These are phyloP conservation scores for Nannochloropsis granulata DNA, from an alignment of 108 stramenopile genomes.

Conservation along the genomic window DNA sequence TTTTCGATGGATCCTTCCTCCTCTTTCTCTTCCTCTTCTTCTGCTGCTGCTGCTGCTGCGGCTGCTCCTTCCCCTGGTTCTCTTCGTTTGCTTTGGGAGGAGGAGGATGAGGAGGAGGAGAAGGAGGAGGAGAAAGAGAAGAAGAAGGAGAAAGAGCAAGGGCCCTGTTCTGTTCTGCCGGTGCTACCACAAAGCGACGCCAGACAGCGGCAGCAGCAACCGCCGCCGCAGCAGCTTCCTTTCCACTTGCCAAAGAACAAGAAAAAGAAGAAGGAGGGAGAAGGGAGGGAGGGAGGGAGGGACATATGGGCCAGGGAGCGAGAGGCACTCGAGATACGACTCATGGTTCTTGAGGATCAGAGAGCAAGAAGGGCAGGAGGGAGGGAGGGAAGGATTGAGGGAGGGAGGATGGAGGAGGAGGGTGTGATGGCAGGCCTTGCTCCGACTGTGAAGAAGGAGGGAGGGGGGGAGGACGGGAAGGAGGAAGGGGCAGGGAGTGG, in stretches of 20 bases:
- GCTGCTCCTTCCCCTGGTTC: not conserved
- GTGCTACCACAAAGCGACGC: too few relatives aligned
- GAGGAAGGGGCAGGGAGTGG: not conserved
- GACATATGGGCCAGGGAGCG: not conserved
- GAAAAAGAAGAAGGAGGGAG: not conserved
- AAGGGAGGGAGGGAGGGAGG: not conserved
- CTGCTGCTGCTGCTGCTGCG: not conserved
- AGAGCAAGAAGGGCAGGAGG: not conserved
- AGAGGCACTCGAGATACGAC: not conserved
- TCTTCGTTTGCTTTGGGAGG: not conserved
- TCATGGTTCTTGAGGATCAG: not conserved
- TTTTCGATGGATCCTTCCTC: too few relatives aligned
- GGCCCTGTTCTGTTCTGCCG: not conserved
- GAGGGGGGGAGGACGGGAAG: not conserved
- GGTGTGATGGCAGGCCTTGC: too few relatives aligned
- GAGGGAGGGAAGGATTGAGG: not conserved
- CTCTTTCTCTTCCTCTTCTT: too few relatives aligned
- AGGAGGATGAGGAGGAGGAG: not conserved
- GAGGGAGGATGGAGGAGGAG: not conserved
- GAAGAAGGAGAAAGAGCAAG: not conserved
- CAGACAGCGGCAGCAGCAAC: too few relatives aligned
- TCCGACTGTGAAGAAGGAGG: not conserved
- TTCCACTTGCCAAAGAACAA: not conserved
- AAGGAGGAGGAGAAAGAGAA: not conserved
- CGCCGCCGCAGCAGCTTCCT: too few relatives aligned